Evolutionary conservation across 139 green algal genomes (phyloP).

Genomic region (Chlamydomonas sphaeroides): DNA sequence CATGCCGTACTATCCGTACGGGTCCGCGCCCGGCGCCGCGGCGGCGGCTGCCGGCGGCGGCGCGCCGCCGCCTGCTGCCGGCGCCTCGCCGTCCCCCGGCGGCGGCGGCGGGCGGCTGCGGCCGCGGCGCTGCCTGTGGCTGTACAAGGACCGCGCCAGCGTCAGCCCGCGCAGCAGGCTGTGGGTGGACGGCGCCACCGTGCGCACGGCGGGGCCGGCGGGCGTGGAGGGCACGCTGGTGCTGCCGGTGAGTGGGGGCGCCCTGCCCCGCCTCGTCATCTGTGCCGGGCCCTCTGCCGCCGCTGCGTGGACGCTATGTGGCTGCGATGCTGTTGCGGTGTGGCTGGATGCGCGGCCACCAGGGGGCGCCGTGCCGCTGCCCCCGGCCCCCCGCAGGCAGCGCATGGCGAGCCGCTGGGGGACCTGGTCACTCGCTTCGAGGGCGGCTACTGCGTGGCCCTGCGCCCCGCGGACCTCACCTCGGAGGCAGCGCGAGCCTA

Average conservation of each 20-base stretch:
- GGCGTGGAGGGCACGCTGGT: conserved; percentile 31
- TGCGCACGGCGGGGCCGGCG: background rate
- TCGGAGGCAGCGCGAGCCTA: background rate
- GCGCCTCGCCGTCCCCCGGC: too few species aligned
- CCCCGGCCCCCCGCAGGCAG: too few species aligned
- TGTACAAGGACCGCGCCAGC: conserved; percentile 34
- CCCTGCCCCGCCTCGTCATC: background rate
- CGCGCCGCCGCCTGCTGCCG: too few species aligned
- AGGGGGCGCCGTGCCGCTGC: too few species aligned
- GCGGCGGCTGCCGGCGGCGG: background rate
- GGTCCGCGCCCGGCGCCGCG: background rate
- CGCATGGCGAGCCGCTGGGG: conserved; percentile 30
- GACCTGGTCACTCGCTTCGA: conserved; percentile 2
- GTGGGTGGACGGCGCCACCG: conserved; percentile 25
- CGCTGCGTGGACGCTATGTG: too few species aligned
- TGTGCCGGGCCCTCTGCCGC: background rate
- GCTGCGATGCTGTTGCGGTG: too few species aligned
- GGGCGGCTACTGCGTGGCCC: conserved; percentile 18
- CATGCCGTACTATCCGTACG: conserved; percentile 25
- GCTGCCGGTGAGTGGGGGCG: too few species aligned
- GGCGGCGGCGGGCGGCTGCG: too few species aligned
- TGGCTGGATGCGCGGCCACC: too few species aligned
- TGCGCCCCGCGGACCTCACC: conserved; percentile 30
- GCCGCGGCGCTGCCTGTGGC: conserved; percentile 27
- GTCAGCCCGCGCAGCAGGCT: conserved; percentile 17